Evolutionary conservation across 352 stramenopile genomes (phyloP).

Genomic region (Pythium angustatum): DNA sequence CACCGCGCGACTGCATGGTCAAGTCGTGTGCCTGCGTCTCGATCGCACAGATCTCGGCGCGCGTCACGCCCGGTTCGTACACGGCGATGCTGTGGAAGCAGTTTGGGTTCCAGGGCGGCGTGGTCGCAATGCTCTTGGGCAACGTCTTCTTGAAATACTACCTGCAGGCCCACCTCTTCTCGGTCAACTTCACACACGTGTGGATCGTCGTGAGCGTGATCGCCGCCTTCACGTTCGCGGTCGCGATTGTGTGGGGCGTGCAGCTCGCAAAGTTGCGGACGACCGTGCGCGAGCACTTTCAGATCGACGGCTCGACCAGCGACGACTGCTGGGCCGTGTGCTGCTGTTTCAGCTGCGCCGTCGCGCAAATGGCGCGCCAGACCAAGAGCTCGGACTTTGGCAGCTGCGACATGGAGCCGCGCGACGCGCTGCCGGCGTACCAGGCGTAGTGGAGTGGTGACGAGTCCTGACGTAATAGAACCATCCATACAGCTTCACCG

Average conservation of each 20-base stretch:
- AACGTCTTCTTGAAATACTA: neutral
- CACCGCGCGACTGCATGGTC: conserved; percentile 13
- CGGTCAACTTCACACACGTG: neutral
- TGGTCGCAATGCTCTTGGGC: neutral
- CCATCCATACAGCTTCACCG: no score
- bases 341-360: neutral
- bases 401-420: conserved; percentile 9
- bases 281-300: conserved; percentile 4
- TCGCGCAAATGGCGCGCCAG: conserved; percentile 14
- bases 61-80: conserved; percentile 5
- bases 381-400: conserved; percentile 4
- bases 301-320: conserved; percentile 7
- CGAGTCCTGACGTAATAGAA: no score
- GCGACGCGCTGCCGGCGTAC: conserved; percentile 10
- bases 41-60: conserved; percentile 12
- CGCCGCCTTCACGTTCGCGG: neutral
- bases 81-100: conserved; percentile 7
- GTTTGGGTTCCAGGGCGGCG: neutral
- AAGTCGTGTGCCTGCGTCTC: conserved; percentile 3
- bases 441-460: neutral
- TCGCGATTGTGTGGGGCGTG: neutral
- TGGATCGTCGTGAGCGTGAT: neutral
- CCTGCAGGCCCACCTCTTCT: neutral
- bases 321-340: conserved; percentile 6
- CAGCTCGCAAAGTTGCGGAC: conserved; percentile 4